phyloP scores from a whole-genome alignment of 345 rosid species.

The Eucalyptus lansdowneana region DNA sequence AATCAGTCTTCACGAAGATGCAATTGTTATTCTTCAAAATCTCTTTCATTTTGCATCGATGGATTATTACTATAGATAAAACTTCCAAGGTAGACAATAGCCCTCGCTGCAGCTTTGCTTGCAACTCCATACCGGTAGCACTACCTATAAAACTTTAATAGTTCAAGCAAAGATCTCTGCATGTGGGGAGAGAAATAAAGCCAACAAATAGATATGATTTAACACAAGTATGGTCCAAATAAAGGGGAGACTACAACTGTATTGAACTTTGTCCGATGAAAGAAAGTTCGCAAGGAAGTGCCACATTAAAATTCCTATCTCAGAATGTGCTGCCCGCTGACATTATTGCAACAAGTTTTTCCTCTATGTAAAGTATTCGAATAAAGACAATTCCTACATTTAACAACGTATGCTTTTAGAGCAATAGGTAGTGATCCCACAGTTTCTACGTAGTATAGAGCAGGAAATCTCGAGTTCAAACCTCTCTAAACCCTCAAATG shows the following conservation, averaged over 20 bases:
- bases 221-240: neutral
- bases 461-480: neutral
- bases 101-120: neutral
- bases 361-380: neutral
- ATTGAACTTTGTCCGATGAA: neutral
- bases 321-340: neutral
- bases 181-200: neutral
- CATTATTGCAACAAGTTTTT: neutral
- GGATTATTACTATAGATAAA: neutral
- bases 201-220: neutral
- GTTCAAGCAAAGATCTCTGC: neutral
- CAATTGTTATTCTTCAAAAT: neutral
- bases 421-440: neutral
- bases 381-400: neutral
- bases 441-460: neutral
- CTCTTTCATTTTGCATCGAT: neutral
- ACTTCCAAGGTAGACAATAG: neutral
- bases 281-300: neutral
- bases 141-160: neutral
- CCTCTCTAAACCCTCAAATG: neutral
- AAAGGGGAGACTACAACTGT: neutral
- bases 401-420: neutral
- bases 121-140: neutral
- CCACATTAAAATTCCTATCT: neutral
- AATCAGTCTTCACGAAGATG: neutral